Conservation (phyloP, 2,329 filamentous ascomycete species). For the Exserohilum turcica region DNA sequence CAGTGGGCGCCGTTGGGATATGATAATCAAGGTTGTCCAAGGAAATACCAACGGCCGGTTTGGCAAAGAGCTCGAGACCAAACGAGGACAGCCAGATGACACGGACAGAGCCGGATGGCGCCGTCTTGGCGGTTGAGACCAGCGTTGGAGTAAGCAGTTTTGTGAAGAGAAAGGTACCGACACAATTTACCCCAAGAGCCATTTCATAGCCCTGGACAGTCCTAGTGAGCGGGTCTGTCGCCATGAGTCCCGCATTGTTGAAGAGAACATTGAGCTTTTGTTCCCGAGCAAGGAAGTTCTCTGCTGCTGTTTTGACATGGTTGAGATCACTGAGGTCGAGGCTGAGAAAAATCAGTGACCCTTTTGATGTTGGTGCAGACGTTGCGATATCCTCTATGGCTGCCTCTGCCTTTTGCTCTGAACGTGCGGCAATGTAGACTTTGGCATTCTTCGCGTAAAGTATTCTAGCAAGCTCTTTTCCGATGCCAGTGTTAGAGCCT, state of each 20-base stretch:
- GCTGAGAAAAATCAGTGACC: neutral
- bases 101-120: conserved; percentile 34
- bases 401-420: neutral
- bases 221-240: conserved; percentile 19
- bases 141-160: conserved; percentile 40
- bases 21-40: neutral
- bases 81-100: conserved; percentile 38
- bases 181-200: conserved; percentile 47
- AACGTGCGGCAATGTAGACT: conserved; percentile 60
- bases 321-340: neutral
- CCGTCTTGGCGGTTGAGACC: neutral
- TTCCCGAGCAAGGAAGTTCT: conserved; percentile 46
- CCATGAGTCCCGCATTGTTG: conserved; percentile 38
- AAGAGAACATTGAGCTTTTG: conserved; percentile 49
- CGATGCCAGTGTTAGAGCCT: conserved; percentile 54
- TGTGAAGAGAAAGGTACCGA: conserved; percentile 48
- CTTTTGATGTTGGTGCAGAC: neutral
- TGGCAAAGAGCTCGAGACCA: neutral
- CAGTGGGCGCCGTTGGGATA: neutral
- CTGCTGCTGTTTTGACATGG: conserved; percentile 28
- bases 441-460: conserved; percentile 59
- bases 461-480: conserved; percentile 57
- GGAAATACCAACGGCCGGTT: neutral
- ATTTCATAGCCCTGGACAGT: conserved; percentile 24
- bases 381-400: neutral